A percentile compares a stretch with the other conserved stretches of the same genome.
Evolutionary conservation across 768 basidiomycete genomes (phyloP).

Genomic region (Mycena polygramma): DNA sequence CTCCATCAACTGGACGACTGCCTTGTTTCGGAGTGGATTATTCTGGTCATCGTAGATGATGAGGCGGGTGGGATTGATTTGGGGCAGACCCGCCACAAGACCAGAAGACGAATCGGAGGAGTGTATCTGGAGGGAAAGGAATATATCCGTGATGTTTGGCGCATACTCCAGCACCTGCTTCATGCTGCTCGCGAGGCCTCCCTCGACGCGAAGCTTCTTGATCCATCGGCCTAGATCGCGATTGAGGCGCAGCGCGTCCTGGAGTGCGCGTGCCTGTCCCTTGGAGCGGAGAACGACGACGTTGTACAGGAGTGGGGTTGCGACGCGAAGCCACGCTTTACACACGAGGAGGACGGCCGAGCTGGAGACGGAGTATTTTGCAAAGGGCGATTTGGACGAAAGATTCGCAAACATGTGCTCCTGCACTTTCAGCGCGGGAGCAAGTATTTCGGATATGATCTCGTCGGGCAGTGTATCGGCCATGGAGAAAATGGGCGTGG

Average conservation of each 20-base stretch:
- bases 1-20: background rate
- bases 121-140: constrained; percentile 7
- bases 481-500: background rate
- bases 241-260: background rate
- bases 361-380: constrained; percentile 13
- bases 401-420: constrained; percentile 6
- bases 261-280: constrained; percentile 15
- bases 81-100: background rate
- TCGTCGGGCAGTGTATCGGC: constrained; percentile 20
- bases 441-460: constrained; percentile 17
- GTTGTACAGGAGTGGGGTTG: constrained; percentile 1
- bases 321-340: constrained; percentile 23
- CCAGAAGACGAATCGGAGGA: constrained; percentile 7
- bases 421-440: constrained; percentile 15
- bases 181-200: background rate
- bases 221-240: constrained; percentile 16
- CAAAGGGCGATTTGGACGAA: constrained; percentile 11
- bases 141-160: constrained; percentile 8
- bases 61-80: constrained; percentile 10
- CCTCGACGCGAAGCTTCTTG: constrained; percentile 15
- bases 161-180: background rate
- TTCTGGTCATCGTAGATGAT: background rate
- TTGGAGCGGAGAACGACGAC: constrained; percentile 16
- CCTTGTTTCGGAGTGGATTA: background rate
- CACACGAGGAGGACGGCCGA: constrained; percentile 14